These are phyloP conservation scores for Lanmaoa rubissima DNA, from an alignment of 768 basidiomycete species.

Conservation along the genomic window DNA sequence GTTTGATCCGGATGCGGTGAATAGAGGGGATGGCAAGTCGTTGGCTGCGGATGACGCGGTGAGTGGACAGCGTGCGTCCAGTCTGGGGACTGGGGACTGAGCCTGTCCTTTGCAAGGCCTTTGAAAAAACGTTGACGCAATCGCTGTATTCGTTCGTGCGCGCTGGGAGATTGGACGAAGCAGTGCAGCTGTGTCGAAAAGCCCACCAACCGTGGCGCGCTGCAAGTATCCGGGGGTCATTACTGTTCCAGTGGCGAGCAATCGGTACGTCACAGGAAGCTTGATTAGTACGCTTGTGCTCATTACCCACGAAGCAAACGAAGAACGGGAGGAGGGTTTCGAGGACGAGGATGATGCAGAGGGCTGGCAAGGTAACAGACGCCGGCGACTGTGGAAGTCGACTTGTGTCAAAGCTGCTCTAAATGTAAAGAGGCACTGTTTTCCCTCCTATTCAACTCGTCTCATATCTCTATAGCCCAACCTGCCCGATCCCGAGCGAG, in stretches of 20 bases:
- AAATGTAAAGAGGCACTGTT: constrained; percentile 45
- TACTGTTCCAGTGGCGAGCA: constrained; percentile 72
- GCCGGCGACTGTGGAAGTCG: constrained; percentile 82
- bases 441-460: neutral
- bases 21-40: constrained; percentile 52
- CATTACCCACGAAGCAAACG: constrained; percentile 44
- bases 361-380: constrained; percentile 71
- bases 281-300: constrained; percentile 22
- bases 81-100: neutral
- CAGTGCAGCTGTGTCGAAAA: constrained; percentile 75
- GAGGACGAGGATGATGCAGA: constrained; percentile 45
- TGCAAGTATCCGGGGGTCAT: constrained; percentile 81
- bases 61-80: constrained; percentile 24
- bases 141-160: constrained; percentile 80
- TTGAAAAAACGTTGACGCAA: constrained; percentile 75
- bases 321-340: constrained; percentile 45
- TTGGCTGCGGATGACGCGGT: constrained; percentile 81
- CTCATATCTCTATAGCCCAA: constrained; percentile 38
- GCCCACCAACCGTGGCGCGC: constrained; percentile 92
- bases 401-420: constrained; percentile 77
- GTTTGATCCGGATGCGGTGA: constrained; percentile 81
- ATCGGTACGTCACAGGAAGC: constrained; percentile 49
- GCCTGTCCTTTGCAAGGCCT: constrained; percentile 50
- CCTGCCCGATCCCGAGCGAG: constrained; percentile 74
- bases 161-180: constrained; percentile 82